phyloP scores from a whole-genome alignment of 345 rosid genomes.

The Sisymbrium altissimum region DNA sequence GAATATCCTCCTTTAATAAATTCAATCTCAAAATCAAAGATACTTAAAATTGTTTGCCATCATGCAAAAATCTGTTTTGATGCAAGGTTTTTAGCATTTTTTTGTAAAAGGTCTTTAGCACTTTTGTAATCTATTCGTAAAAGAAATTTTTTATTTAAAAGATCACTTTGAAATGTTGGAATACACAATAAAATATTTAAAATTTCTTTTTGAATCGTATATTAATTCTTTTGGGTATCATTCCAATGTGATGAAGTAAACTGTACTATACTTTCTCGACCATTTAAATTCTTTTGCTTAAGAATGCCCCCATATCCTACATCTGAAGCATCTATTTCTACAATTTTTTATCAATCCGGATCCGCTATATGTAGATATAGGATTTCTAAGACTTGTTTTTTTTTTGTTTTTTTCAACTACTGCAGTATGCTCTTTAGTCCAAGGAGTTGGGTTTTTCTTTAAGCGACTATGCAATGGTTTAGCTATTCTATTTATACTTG shows the following conservation, averaged over 20 bases:
- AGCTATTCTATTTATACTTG: no score
- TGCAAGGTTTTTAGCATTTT: neutral
- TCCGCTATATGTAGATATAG: no score
- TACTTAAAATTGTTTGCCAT: neutral
- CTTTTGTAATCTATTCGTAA: neutral
- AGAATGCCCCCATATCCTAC: no score
- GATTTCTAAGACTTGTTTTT: no score
- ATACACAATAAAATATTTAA: neutral
- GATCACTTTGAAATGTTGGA: neutral
- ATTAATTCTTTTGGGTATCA: neutral
- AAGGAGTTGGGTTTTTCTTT: no score
- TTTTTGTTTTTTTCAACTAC: no score
- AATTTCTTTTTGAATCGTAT: neutral
- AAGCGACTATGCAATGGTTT: no score
- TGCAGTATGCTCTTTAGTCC: no score
- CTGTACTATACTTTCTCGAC: neutral
- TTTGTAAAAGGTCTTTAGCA: neutral
- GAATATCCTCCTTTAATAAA: neutral
- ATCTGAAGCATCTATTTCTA: no score
- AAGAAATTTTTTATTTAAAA: neutral
- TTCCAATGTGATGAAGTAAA: neutral
- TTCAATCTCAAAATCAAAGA: neutral
- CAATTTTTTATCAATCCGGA: no score
- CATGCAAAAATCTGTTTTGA: neutral
- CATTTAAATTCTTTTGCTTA: no score